phyloP scores from a whole-genome alignment of 2,329 filamentous ascomycete genomes.

The Aaosphaeria pasadenensis region DNA sequence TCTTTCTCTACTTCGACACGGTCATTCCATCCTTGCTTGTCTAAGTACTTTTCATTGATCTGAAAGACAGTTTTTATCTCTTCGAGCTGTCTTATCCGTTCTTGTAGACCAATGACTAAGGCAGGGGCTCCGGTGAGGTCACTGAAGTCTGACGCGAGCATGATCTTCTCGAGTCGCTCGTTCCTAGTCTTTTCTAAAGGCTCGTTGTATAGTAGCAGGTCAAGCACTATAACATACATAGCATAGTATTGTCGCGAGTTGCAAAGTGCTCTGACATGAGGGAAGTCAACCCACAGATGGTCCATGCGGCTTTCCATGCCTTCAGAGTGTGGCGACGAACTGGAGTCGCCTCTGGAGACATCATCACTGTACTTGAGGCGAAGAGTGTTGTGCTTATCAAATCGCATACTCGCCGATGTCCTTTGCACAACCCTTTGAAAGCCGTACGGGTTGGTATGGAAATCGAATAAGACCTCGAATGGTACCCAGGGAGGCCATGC shows the following conservation, averaged over 20 bases:
- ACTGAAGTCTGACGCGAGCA: conserved; percentile 97
- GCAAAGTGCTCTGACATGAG: conserved; percentile 88
- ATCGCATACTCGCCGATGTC: conserved; percentile 89
- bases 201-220: conserved; percentile 93
- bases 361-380: conserved; percentile 97
- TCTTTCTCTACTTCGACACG: conserved; percentile 86
- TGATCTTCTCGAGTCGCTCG: conserved; percentile 95
- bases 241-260: conserved; percentile 97
- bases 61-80: conserved; percentile 98
- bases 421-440: conserved; percentile 97
- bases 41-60: conserved; percentile 81
- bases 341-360: conserved; percentile 64
- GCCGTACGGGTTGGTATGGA: conserved; percentile 89
- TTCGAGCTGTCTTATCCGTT: conserved; percentile 87
- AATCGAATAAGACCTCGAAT: conserved; percentile 98
- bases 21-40: conserved; percentile 89
- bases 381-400: conserved; percentile 97
- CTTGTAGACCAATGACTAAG: conserved; percentile 87
- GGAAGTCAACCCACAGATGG: conserved; percentile 95
- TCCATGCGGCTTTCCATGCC: conserved; percentile 79
- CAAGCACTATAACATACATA: conserved; percentile 95
- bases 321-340: conserved; percentile 40
- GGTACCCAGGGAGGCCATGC: conserved; percentile 98
- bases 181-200: conserved; percentile 95
- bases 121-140: conserved; percentile 90